These are phyloP conservation scores for Neonectria punicea DNA, from an alignment of 2,329 filamentous ascomycete genomes.

Conservation along the genomic window DNA sequence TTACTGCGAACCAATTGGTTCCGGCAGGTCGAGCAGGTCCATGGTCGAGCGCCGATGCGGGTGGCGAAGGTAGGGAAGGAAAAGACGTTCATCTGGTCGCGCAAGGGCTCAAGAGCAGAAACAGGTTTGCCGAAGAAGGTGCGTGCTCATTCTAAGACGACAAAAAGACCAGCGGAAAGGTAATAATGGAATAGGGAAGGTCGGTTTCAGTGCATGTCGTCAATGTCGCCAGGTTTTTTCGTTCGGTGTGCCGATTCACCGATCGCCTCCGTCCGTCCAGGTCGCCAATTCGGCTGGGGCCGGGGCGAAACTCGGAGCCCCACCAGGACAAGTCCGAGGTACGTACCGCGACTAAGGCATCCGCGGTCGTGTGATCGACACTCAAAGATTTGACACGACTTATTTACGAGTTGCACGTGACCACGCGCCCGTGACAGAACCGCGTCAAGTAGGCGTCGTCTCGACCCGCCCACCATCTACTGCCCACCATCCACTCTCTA, in stretches of 20 bases:
- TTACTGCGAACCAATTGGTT: slow-evolving; percentile 51
- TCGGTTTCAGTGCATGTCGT: slow-evolving; percentile 38
- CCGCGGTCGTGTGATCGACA: background rate
- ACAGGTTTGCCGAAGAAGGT: slow-evolving; percentile 15
- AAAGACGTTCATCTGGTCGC: slow-evolving; percentile 55
- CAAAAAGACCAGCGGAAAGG: slow-evolving; percentile 6
- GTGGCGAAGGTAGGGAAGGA: slow-evolving; percentile 51
- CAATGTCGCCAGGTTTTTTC: slow-evolving; percentile 42
- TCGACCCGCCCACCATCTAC: slow-evolving; percentile 22
- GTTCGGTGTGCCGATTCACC: slow-evolving; percentile 41
- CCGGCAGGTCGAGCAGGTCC: slow-evolving; percentile 60
- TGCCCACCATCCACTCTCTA: slow-evolving; percentile 16
- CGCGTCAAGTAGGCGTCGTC: slow-evolving; percentile 39
- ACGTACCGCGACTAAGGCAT: slow-evolving; percentile 6
- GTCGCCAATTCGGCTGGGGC: slow-evolving; percentile 39
- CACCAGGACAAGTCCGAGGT: slow-evolving; percentile 2
- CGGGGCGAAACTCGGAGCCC: slow-evolving; percentile 35
- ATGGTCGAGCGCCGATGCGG: slow-evolving; percentile 52
- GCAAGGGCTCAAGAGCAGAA: slow-evolving; percentile 27
- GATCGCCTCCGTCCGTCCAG: slow-evolving; percentile 41
- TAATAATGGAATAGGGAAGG: slow-evolving; percentile 13
- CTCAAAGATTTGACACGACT: background rate
- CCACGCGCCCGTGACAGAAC: slow-evolving; percentile 39
- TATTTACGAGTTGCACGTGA: slow-evolving; percentile 44
- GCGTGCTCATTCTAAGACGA: slow-evolving; percentile 38